Evolutionary conservation across 2,329 filamentous ascomycete species (phyloP), one percentile per base, ranked within the genome.

Genomic region (Aspergillus ustus): DNA sequence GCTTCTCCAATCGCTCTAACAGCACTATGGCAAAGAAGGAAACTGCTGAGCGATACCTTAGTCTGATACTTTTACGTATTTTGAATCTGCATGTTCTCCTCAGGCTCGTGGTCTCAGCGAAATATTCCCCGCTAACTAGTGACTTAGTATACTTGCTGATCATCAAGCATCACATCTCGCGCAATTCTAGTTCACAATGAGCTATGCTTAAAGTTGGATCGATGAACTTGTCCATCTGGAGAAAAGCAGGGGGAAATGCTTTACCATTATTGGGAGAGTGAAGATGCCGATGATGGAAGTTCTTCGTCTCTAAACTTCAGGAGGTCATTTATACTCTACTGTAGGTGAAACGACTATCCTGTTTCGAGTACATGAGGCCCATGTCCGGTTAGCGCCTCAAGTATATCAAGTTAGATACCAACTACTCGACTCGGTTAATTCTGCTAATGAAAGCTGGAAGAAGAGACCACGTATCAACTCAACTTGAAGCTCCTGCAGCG

Each of bases 171-270:
- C 37, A 50, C 9, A 28, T 45, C 48, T 60, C 44, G 44, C 57
- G 57, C 57, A 37, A 60, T 60, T 25, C 3, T 43, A 2, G 34
- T 54, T 60, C 51, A 29, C 34, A 37, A 55, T 60, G 51, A 55
- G 40, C 44, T 53, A 29, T 22, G 17, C 31, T 50, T 60, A 55
- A 60, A 34, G 57, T 60, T 60, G 51, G 29, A 49, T 43, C 43
- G 54, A 43, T 20, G 28, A 51, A 51, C 29, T 51, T 6, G 17
- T 20, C 19, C 22, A 19, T 46, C 52, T 25, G 25, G 3, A 46
- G 50, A 49, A 59, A 59, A 53, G 40, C 13, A 53, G 15, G 11
- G 34, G 11, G 5, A 40, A 13, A 40, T 11, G 13, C n/a, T 19
- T 20, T 17, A 34, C n/a, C n/a, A n/a, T 11, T 43, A 19, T 25